Evolutionary conservation across 495 filamentous ascomycete species (phyloP).

Genomic region (Chaetomium tenue): DNA sequence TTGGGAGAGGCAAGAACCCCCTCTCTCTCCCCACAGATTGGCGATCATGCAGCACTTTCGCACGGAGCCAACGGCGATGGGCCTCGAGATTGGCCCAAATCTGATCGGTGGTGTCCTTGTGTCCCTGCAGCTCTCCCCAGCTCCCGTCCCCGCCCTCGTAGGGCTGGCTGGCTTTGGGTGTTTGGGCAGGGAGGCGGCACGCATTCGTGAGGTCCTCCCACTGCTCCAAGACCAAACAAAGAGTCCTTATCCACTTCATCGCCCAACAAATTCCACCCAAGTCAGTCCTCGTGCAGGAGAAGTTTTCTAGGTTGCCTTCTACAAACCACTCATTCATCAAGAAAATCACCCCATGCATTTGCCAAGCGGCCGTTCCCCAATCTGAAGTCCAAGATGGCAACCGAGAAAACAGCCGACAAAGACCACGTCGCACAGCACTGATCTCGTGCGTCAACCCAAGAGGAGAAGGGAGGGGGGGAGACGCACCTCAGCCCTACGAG

Average conservation of each 20-base stretch:
- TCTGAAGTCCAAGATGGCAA: neutral
- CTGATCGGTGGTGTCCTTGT: conserved; percentile 1
- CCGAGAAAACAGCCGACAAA: neutral
- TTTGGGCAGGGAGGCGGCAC: neutral
- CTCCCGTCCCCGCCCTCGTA: conserved; percentile 7
- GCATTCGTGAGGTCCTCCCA: neutral
- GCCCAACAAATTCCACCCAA: neutral
- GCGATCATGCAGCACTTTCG: conserved; percentile 7
- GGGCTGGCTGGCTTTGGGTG: conserved; percentile 5
- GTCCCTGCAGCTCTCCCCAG: conserved; percentile 8
- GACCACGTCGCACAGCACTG: neutral
- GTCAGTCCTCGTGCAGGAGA: neutral
- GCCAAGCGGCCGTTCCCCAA: neutral
- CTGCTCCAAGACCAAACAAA: neutral
- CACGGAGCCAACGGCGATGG: neutral
- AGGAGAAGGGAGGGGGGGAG: neutral
- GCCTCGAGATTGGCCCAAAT: conserved; percentile 8
- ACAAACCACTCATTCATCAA: neutral
- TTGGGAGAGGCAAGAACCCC: neutral
- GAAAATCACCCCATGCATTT: neutral
- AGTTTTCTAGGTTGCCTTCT: neutral
- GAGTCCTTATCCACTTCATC: neutral
- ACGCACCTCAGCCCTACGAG: conserved; percentile 18
- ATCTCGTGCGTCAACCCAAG: conserved; percentile 14
- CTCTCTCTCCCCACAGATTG: neutral